Conservation (phyloP, 495 filamentous ascomycete genomes). For the Aspergillus kassunensis region DNA sequence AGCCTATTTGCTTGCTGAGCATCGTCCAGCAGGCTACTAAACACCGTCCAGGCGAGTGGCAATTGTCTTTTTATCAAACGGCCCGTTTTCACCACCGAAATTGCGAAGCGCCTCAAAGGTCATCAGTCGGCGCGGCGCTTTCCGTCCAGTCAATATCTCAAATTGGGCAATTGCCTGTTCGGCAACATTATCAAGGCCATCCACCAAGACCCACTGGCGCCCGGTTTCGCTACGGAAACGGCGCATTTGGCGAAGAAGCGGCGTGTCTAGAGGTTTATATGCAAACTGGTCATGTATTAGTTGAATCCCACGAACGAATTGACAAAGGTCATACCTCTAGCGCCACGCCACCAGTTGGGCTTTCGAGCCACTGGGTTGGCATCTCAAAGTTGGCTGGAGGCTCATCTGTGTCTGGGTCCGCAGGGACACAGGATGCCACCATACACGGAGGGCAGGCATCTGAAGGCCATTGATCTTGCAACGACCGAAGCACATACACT, state of each 20-base stretch:
- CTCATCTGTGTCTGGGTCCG: slow-evolving; percentile 56
- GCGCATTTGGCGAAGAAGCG: slow-evolving; percentile 63
- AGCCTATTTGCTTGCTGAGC: not conserved
- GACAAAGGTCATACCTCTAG: slow-evolving; percentile 51
- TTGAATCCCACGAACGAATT: not conserved
- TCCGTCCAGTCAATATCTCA: slow-evolving; percentile 77
- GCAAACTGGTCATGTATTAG: slow-evolving; percentile 50
- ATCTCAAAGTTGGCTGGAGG: slow-evolving; percentile 71
- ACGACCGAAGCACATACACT: slow-evolving; percentile 56
- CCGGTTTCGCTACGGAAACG: slow-evolving; percentile 54
- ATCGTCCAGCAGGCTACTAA: slow-evolving; percentile 4
- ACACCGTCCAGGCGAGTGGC: slow-evolving; percentile 36
- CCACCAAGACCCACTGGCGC: slow-evolving; percentile 71
- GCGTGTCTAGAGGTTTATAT: slow-evolving; percentile 70
- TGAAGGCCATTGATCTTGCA: slow-evolving; percentile 61
- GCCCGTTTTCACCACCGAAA: slow-evolving; percentile 39
- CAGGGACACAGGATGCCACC: slow-evolving; percentile 72
- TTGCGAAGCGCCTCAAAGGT: slow-evolving; percentile 59
- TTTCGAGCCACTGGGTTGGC: slow-evolving; percentile 68
- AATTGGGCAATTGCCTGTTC: slow-evolving; percentile 84
- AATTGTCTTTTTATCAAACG: slow-evolving; percentile 43
- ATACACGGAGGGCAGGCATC: slow-evolving; percentile 65
- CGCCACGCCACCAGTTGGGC: slow-evolving; percentile 76
- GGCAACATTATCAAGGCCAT: slow-evolving; percentile 72
- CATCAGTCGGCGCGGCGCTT: slow-evolving; percentile 73